Evolutionary conservation across 2,329 filamentous ascomycete genomes (phyloP).

Genomic region (Fusarium tjaetaba): DNA sequence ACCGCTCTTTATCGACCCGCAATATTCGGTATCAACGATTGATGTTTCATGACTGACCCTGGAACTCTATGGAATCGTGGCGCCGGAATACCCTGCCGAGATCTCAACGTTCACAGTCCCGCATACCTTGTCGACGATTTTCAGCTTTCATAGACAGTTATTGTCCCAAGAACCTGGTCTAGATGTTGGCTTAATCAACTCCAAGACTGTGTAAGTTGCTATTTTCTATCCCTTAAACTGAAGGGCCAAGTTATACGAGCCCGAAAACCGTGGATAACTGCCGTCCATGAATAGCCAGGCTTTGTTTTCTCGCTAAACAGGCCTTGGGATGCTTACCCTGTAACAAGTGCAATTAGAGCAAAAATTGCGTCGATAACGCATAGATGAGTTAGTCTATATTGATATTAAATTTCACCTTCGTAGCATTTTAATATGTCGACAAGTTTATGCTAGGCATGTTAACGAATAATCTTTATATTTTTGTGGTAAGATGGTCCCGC

Average conservation of each 20-base stretch:
- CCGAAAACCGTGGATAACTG: background rate
- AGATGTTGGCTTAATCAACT: constrained; percentile 15
- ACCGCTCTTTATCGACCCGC: constrained; percentile 32
- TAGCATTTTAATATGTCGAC: background rate
- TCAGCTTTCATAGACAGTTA: constrained; percentile 23
- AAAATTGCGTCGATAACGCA: background rate
- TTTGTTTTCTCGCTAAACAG: background rate
- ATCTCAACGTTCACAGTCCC: constrained; percentile 18
- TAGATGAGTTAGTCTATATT: background rate
- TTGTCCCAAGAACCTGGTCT: constrained; percentile 13
- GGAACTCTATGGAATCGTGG: constrained; percentile 29
- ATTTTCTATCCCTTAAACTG: background rate
- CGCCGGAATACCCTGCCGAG: constrained; percentile 18
- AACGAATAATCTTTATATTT: background rate
- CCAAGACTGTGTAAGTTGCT: background rate
- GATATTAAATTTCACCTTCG: too few species aligned
- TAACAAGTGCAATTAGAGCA: background rate
- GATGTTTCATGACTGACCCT: constrained; percentile 7
- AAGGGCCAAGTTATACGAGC: background rate
- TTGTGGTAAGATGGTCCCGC: background rate
- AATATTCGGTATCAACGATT: constrained; percentile 4
- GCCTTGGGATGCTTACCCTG: constrained; percentile 12
- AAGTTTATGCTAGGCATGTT: background rate
- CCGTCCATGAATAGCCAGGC: background rate
- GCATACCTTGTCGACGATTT: constrained; percentile 16